Base-by-base conservation (phyloP, 805 yeast species). In the Hanseniaspora meyeri region DNA sequence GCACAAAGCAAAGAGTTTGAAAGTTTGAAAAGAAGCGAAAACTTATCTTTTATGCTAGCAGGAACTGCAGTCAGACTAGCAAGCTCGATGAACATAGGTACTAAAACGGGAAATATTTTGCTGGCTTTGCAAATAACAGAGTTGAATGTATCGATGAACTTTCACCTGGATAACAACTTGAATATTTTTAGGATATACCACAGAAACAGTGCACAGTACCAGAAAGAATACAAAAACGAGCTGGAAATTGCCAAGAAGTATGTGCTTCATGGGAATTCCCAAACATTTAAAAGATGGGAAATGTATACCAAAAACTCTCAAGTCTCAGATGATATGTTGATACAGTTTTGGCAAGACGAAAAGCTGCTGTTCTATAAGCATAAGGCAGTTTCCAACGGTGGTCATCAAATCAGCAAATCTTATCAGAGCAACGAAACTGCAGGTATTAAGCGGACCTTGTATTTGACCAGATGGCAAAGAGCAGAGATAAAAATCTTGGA, bases 1-100 rank as follows among this genome's bases (percentile, higher is more conserved):
- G 37, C 43, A 11, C 54, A 50, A 3, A 47, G 49, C 8, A 57
- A 59, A 27, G 95, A 95, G 0, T 70, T 87, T 47, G 87, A 87
- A 34, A 95, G 95, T 1, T 81, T 89, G 79, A 75, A 95, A 62
- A 73, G 96, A 63, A 82, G 90, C 60, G 90, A 87, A 66, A 75
- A 95, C 42, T 85, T 88, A 89, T 85, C 95, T 0, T 90, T 95
- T 91, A 85, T 89, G 93, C 77, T 88, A 59, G 82, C 87, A 49
- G 96, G 97, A 2, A 81, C 87, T 1, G 90, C 95, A 0, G 84
- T 87, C 1, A 74, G 97, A 57, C 70, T 90, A 43, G 93, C 95
- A 3, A 95, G 87, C 65, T 93, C 85, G 66, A 81, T 85, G 79
- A 87, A 87, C 3, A 78, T 88, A 62, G 79, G 87, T 72, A 87